phyloP scores from a whole-genome alignment of 805 yeast genomes.

The Candida nanaspora region DNA sequence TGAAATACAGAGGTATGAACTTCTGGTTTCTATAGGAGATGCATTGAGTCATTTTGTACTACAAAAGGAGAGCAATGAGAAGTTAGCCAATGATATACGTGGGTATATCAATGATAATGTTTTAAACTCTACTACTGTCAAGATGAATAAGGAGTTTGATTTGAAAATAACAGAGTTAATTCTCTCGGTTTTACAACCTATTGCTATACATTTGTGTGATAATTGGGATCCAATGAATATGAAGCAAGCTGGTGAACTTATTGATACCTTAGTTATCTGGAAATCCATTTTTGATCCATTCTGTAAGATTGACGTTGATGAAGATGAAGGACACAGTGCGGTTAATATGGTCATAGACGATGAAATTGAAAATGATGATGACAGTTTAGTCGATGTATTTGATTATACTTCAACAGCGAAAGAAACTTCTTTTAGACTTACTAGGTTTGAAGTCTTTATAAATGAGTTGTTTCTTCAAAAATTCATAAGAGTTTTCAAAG shows the following conservation, averaged over 20 bases:
- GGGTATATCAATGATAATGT: not conserved
- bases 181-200: constrained; percentile 16
- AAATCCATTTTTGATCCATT: constrained; percentile 6
- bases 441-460: constrained; percentile 15
- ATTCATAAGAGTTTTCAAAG: constrained; percentile 10
- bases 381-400: not conserved
- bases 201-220: constrained; percentile 11
- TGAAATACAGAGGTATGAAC: constrained; percentile 1
- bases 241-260: constrained; percentile 18
- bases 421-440: constrained; percentile 26
- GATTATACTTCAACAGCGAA: not conserved
- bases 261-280: constrained; percentile 24
- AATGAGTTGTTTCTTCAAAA: constrained; percentile 10
- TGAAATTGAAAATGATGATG: constrained; percentile 1
- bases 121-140: not conserved
- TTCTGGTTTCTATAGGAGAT: constrained; percentile 3
- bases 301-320: not conserved
- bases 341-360: too few relatives aligned
- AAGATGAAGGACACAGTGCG: too few relatives aligned
- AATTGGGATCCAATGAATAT: constrained; percentile 33
- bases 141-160: constrained; percentile 5
- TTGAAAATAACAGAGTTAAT: constrained; percentile 8
- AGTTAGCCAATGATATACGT: not conserved
- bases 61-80: not conserved
- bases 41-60: not conserved